Conservation (phyloP, 352 stramenopile genomes). For the Albugo candida region DNA sequence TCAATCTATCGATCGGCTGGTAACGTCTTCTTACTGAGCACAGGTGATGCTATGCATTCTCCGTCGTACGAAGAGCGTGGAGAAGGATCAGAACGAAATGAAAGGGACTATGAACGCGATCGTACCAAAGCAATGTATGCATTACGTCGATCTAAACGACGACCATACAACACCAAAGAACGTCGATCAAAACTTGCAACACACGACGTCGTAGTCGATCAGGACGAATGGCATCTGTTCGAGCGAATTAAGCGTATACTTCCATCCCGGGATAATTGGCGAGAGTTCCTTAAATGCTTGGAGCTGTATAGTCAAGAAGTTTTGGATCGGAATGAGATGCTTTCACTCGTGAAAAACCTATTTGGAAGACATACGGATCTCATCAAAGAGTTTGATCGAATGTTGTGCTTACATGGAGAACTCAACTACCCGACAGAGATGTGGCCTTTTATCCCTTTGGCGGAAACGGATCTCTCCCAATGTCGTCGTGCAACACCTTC, state of each 20-base stretch:
- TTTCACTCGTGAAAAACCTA: constrained; percentile 74
- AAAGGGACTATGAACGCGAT: constrained; percentile 64
- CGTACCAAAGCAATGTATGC: constrained; percentile 54
- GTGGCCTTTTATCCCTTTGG: constrained; percentile 81
- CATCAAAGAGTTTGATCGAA: constrained; percentile 57
- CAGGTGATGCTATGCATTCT: constrained; percentile 2
- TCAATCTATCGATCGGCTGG: not conserved
- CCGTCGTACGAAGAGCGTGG: constrained; percentile 30
- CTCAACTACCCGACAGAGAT: constrained; percentile 75
- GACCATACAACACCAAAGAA: constrained; percentile 50
- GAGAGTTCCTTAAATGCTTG: constrained; percentile 97
- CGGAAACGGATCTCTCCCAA: constrained; percentile 82
- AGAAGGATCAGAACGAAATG: constrained; percentile 40
- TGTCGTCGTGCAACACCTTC: constrained; percentile 86
- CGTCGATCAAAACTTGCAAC: constrained; percentile 50
- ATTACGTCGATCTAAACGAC: constrained; percentile 47
- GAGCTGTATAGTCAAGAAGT: constrained; percentile 97
- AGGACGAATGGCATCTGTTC: constrained; percentile 85
- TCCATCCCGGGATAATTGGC: constrained; percentile 84
- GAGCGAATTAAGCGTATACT: constrained; percentile 88
- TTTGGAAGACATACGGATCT: constrained; percentile 74
- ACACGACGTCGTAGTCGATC: constrained; percentile 60
- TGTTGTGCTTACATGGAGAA: constrained; percentile 54
- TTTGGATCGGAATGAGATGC: constrained; percentile 76
- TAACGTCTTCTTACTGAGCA: not conserved